A percentile compares a stretch with the other conserved stretches of the same genome.
phyloP scores from a whole-genome alignment of 371 early-diverging fungal species.

The Rhizopus sp. region DNA sequence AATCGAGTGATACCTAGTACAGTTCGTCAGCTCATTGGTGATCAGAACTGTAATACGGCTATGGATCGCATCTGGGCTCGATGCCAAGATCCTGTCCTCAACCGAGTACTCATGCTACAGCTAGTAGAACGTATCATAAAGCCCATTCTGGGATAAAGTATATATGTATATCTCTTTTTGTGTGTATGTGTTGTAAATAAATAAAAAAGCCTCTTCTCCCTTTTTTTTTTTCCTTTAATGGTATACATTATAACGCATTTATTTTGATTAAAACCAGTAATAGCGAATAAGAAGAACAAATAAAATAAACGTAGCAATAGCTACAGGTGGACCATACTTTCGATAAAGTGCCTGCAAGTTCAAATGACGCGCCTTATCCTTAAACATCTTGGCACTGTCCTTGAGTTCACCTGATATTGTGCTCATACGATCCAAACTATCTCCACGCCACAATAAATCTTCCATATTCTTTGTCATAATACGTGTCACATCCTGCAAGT shows the following conservation, averaged over 20 bases:
- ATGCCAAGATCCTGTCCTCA: conserved; percentile 38
- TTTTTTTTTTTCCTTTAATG: too few relatives aligned
- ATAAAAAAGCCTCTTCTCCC: background rate
- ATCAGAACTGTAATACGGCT: conserved; percentile 44
- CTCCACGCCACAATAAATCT: conserved; percentile 93
- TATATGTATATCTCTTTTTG: background rate
- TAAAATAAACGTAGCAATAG: conserved; percentile 75
- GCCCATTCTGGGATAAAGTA: conserved; percentile 39
- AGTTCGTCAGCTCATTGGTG: conserved; percentile 49
- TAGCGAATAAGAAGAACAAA: conserved; percentile 81
- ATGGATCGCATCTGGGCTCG: conserved; percentile 55
- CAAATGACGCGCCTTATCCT: conserved; percentile 71
- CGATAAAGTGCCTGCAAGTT: conserved; percentile 88
- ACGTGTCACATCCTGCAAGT: conserved; percentile 92
- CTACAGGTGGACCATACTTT: conserved; percentile 93
- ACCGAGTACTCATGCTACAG: conserved; percentile 47
- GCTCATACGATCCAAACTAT: conserved; percentile 77
- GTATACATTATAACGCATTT: too few relatives aligned
- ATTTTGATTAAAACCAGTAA: conserved; percentile 54
- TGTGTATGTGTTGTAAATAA: background rate
- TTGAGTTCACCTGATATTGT: conserved; percentile 56
- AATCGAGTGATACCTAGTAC: conserved; percentile 37
- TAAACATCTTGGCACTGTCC: conserved; percentile 56
- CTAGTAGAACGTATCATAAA: conserved; percentile 44
- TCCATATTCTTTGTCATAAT: conserved; percentile 99